Base-by-base conservation (phyloP, 2,329 filamentous ascomycete species). In the Eutypa lata region DNA sequence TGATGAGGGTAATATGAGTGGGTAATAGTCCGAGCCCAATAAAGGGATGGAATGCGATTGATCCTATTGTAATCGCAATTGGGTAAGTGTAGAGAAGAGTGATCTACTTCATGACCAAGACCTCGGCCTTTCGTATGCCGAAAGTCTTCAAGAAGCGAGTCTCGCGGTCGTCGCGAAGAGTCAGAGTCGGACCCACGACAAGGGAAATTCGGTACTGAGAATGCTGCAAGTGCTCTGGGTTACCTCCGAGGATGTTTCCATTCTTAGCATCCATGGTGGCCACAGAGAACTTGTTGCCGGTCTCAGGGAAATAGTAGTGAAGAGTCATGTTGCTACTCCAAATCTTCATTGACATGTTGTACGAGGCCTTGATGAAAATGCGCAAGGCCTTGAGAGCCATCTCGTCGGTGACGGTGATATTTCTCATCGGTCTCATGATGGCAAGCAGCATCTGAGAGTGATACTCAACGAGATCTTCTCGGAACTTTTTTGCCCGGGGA, bases 261-360 rank as follows among this genome's bases (percentile, higher is more conserved):
- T 68, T 68, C 26, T 66, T 16, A 1, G 64, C 58, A 8, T 61
- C 54, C 66, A 68, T 68, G 16, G 59, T 63, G n/a, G 52, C 59
- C 3, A 52, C 51, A 2, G 56, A 48, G 51, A 61, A 68, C 52
- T 62, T 64, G 48, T 19, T 48, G 7, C 60, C 67, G 19, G 61
- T 64, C 8, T 65, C 61, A 19, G 66, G 62, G 56, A 69, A 69
- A 28, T 55, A 57, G 58, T 61, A 69, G 47, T 68, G 62, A 1
- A 69, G 48, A 1, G 65, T 68, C 57, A 64, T 60, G 33, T 62
- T 59, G 3, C 63, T 65, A 33, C 55, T 60, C 67, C 67, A 69
- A 21, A 67, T 53, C 48, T 65, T 62, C 31, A 61, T 49, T 47
- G 60, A 64, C 45, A 68, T 60, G 43, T 65, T 63, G 55, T 56